Conservation (phyloP, 768 basidiomycete species). For the Exsudoporus frostii region DNA sequence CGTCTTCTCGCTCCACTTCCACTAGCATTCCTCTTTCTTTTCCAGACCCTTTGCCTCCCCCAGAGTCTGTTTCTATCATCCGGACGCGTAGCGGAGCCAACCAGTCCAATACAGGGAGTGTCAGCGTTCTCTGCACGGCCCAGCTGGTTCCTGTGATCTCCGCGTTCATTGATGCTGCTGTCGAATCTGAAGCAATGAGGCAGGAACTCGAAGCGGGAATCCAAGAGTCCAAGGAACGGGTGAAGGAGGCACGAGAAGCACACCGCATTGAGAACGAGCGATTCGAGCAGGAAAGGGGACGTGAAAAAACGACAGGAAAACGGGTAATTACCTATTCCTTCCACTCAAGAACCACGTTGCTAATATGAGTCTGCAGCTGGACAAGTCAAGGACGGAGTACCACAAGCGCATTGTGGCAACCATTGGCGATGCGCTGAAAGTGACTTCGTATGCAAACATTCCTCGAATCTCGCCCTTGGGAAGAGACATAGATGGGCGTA, state of each 20-base stretch:
- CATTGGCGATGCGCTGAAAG: slow-evolving; percentile 55
- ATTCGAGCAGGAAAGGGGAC: slow-evolving; percentile 41
- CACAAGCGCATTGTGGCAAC: slow-evolving; percentile 50
- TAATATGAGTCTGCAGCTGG: slow-evolving; percentile 29
- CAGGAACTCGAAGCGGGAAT: slow-evolving; percentile 60
- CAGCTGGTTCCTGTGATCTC: slow-evolving; percentile 68
- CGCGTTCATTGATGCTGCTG: slow-evolving; percentile 52
- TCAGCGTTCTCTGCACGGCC: slow-evolving; percentile 41
- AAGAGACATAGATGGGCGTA: slow-evolving; percentile 61
- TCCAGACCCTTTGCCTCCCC: slow-evolving; percentile 60
- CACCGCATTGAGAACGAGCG: slow-evolving; percentile 32
- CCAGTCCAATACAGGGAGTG: slow-evolving; percentile 25
- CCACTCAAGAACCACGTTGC: neutral
- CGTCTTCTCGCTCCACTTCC: slow-evolving; percentile 12
- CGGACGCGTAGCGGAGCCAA: slow-evolving; percentile 46
- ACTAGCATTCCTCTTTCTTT: slow-evolving; percentile 33
- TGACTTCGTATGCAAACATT: slow-evolving; percentile 43
- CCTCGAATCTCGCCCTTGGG: slow-evolving; percentile 64
- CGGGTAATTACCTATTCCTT: slow-evolving; percentile 8
- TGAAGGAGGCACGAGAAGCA: slow-evolving; percentile 50
- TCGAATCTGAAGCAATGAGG: slow-evolving; percentile 46
- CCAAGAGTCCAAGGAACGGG: slow-evolving; percentile 52
- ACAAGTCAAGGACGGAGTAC: slow-evolving; percentile 40
- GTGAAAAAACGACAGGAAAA: slow-evolving; percentile 47
- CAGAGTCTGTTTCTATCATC: slow-evolving; percentile 37